Percentiles rank a stretch among this genome's conserved stretches.
Conservation (phyloP, 169 alveolate species). For the Eimeria necatrix region DNA sequence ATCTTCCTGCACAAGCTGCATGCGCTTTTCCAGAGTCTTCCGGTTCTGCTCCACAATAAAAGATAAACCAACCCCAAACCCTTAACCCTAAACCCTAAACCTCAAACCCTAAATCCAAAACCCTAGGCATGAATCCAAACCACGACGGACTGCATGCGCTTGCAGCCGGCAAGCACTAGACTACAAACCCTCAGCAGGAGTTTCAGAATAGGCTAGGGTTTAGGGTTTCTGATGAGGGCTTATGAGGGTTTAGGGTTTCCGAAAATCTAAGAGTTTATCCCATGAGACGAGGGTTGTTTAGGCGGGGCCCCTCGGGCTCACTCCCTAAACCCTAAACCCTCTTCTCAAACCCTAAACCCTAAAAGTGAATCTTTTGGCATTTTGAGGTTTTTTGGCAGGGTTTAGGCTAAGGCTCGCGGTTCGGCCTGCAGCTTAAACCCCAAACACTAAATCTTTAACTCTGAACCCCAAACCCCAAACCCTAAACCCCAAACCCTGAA, state of each 20-base stretch:
- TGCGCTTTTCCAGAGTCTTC: conserved; percentile 47
- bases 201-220: not conserved
- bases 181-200: not conserved
- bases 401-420: no score
- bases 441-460: no score
- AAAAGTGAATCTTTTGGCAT: no score
- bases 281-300: no score
- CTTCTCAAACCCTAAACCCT: no score
- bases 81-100: conserved; percentile 42
- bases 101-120: not conserved
- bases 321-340: no score
- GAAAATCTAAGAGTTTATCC: no score
- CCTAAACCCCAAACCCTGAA: not conserved
- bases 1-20: conserved; percentile 50
- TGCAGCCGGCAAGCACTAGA: not conserved
- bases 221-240: not conserved
- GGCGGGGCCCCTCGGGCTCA: no score
- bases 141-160: not conserved
- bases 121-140: not conserved
- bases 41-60: not conserved
- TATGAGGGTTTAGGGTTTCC: not conserved
- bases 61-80: not conserved
- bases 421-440: no score
- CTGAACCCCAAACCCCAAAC: no score
- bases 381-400: no score